A percentile compares a stretch with the other conserved stretches of the same genome.
Evolutionary conservation across 2,329 filamentous ascomycete genomes (phyloP).

Genomic region (Capronia americana): DNA sequence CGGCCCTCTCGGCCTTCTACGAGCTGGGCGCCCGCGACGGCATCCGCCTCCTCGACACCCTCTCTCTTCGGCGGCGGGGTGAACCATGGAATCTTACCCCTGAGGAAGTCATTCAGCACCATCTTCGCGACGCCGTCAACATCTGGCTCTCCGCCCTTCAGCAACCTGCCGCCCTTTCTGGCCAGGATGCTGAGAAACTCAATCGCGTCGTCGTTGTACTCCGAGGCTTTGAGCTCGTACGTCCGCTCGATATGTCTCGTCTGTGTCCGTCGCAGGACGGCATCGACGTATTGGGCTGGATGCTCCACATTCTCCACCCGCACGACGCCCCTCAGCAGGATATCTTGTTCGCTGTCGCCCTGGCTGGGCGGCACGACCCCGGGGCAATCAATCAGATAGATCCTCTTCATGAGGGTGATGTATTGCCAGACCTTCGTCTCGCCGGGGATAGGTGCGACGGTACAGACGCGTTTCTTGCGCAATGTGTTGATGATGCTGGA

Average conservation of each 20-base stretch:
- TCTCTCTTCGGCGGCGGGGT: conserved; percentile 71
- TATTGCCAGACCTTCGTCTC: conserved; percentile 99
- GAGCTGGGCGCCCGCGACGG: conserved; percentile 53
- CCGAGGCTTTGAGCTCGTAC: conserved; percentile 74
- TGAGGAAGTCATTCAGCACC: conserved; percentile 93
- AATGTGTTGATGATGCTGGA: conserved; percentile 97
- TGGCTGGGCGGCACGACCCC: conserved; percentile 92
- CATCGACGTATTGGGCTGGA: conserved; percentile 92
- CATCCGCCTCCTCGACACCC: conserved; percentile 49
- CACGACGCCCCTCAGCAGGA: conserved; percentile 88
- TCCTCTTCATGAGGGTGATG: conserved; percentile 91
- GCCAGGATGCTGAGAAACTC: conserved; percentile 88
- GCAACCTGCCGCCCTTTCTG: conserved; percentile 80
- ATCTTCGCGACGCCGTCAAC: conserved; percentile 95
- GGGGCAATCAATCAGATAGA: conserved; percentile 94
- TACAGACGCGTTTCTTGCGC: conserved; percentile 91
- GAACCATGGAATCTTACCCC: conserved; percentile 97
- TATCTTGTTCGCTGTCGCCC: conserved; percentile 82
- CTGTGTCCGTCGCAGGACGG: conserved; percentile 80
- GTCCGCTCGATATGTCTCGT: conserved; percentile 88
- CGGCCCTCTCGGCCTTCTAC: conserved; percentile 77
- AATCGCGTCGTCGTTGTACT: conserved; percentile 72
- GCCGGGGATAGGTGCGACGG: conserved; percentile 89
- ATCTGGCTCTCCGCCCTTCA: conserved; percentile 94
- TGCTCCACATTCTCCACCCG: conserved; percentile 96